A percentile compares a stretch with the other conserved stretches of the same genome.
phyloP scores from a whole-genome alignment of 2,329 filamentous ascomycete genomes.

The Elsinoe batatas region DNA sequence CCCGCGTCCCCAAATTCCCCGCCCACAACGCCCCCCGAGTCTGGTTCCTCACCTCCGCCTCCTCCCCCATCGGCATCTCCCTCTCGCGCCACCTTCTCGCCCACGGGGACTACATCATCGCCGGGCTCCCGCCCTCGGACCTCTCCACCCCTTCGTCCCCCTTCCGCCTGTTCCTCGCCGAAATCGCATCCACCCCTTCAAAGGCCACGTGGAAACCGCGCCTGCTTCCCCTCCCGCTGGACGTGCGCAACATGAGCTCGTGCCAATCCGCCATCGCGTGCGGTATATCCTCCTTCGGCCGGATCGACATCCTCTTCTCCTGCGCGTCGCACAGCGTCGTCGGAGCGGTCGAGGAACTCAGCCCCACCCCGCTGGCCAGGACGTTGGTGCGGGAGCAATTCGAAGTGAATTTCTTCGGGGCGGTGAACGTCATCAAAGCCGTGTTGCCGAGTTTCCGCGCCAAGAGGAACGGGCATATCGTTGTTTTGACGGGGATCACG shows the following conservation, averaged over 20 bases:
- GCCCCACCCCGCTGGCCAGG: conserved; percentile 59
- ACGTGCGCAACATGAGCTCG: conserved; percentile 53
- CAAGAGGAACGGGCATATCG: conserved; percentile 78
- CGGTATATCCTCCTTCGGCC: conserved; percentile 71
- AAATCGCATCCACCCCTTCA: conserved; percentile 30
- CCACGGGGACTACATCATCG: conserved; percentile 87
- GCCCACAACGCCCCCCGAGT: conserved; percentile 62
- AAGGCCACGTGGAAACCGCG: conserved; percentile 74
- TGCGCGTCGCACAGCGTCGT: conserved; percentile 84
- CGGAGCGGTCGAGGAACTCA: conserved; percentile 83
- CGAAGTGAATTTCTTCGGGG: conserved; percentile 88
- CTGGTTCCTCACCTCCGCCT: conserved; percentile 83
- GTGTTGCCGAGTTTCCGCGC: conserved; percentile 67
- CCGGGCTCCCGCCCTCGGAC: conserved; percentile 69
- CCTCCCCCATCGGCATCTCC: conserved; percentile 75
- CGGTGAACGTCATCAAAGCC: conserved; percentile 92
- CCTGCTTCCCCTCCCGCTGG: conserved; percentile 52
- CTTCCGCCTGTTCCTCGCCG: conserved; percentile 67
- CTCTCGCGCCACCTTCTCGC: conserved; percentile 70
- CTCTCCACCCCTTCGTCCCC: conserved; percentile 66
- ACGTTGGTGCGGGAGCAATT: conserved; percentile 84
- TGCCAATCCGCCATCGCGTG: conserved; percentile 82
- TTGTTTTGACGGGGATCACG: conserved; percentile 80
- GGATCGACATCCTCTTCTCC: conserved; percentile 82
- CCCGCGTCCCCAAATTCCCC: conserved; percentile 44